Evolutionary conservation across 169 alveolate species (phyloP), one percentile per base, ranked within the genome.

Genomic region (Plasmodium cynomolgi): DNA sequence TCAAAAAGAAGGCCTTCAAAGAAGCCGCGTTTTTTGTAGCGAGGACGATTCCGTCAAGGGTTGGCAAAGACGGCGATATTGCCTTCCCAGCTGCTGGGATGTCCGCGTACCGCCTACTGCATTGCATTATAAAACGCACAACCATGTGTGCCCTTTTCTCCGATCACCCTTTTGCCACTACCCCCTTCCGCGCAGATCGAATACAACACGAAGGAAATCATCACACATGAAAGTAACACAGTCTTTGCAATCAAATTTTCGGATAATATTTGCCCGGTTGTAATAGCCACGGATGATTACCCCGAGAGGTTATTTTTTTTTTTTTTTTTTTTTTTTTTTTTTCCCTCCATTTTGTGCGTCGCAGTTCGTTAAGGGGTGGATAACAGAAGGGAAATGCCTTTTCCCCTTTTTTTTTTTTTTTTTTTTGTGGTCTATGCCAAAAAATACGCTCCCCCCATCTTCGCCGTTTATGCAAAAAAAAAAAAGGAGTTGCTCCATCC

Each of bases 11-110:
- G 85, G 92, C 95, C 34, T 91, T 91, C 56, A 91, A 91, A 91
- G 95, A 91, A 81, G 95, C 85, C 20, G 86, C 86, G 5, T 81
- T 91, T 68, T 91, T 91, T 82, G 84, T 91, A 20, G 95, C 95
- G 13, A 91, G 95, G 83, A 91, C 95, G 8, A 15, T 91, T 81
- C 95, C 95, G 5, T 81, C 95, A 37, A 81, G 95, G 95, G 95
- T 91, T 91, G 41, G 95, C 29, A 71, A 81, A 62, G 83, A 29
- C 23, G 50, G 20, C 47, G 44, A 20, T 23, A 17, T 86, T 54
- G n/a, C 81, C 81, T 58, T 44, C 68, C 26, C 81, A 7, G 0
- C 74, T 44, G 11, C 11, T 29, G 75, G 33, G 37, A 3, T 5
- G 23, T 17, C 56, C 9, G 4, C 58, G 4, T 47, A 47, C 58